Conservation (phyloP, 2,329 filamentous ascomycete species). For the Graphium sp. region DNA sequence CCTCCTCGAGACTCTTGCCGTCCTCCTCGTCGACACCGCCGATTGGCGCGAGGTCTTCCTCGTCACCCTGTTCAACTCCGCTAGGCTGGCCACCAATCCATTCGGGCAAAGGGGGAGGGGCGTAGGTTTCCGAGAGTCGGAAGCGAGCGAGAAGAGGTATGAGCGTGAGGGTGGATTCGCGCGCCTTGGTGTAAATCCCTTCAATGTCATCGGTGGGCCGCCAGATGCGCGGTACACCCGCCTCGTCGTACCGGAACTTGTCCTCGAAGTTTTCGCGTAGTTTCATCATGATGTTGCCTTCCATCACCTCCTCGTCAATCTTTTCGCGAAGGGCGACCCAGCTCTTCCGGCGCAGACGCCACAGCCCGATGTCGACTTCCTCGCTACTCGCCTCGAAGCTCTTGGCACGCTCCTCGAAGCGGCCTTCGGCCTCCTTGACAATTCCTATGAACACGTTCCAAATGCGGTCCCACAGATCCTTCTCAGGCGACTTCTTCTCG, state of each 20-base stretch:
- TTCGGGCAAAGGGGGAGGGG: conserved; percentile 62
- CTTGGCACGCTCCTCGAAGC: conserved; percentile 76
- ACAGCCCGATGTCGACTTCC: conserved; percentile 83
- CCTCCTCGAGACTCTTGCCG: conserved; percentile 85
- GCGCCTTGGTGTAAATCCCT: conserved; percentile 78
- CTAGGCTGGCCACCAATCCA: conserved; percentile 70
- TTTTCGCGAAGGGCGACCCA: conserved; percentile 82
- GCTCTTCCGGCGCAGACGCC: conserved; percentile 83
- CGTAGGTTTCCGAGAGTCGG: conserved; percentile 55
- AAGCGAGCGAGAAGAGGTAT: conserved; percentile 83
- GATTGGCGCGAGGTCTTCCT: conserved; percentile 78
- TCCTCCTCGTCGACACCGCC: conserved; percentile 91
- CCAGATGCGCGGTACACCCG: conserved; percentile 91
- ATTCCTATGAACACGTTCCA: conserved; percentile 75
- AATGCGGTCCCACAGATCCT: conserved; percentile 88
- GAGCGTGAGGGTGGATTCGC: conserved; percentile 79
- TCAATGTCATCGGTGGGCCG: conserved; percentile 94
- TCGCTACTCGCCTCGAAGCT: conserved; percentile 87
- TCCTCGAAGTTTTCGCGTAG: conserved; percentile 97
- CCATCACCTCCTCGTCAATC: conserved; percentile 95
- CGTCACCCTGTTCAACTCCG: conserved; percentile 63
- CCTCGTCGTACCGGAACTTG: conserved; percentile 95
- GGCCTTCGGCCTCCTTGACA: conserved; percentile 67
- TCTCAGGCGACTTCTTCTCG: conserved; percentile 55
- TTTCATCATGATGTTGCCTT: conserved; percentile 90